Evolutionary conservation across 371 early-diverging fungal species (phyloP).

Genomic region (Circinella umbellata): DNA sequence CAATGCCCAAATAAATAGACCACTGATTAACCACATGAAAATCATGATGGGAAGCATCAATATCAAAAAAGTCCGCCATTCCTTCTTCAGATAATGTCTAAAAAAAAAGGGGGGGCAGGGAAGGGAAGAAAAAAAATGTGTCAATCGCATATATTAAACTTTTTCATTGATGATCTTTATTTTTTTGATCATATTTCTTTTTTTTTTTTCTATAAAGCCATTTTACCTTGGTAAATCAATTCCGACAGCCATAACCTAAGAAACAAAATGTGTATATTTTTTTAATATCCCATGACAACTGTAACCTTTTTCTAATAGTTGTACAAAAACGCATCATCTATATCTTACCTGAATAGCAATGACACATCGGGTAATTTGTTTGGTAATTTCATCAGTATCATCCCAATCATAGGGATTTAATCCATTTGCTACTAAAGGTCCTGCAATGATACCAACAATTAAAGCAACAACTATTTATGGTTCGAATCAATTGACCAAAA

Average conservation of each 20-base stretch:
- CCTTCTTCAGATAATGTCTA: slow-evolving; percentile 59
- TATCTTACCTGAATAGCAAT: slow-evolving; percentile 76
- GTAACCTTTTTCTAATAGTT: not conserved
- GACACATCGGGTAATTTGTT: slow-evolving; percentile 77
- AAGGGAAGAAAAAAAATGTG: not conserved
- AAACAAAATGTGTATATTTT: not conserved
- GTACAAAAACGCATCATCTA: too few relatives aligned
- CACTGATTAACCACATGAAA: slow-evolving; percentile 85
- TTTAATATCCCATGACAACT: too few relatives aligned
- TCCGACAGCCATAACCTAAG: slow-evolving; percentile 85
- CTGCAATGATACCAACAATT: slow-evolving; percentile 87
- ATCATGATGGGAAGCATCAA: slow-evolving; percentile 88
- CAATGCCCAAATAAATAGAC: slow-evolving; percentile 68
- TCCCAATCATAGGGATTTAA: slow-evolving; percentile 65
- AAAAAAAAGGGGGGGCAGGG: not conserved
- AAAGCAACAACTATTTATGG: slow-evolving; percentile 76
- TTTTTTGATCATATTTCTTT: too few relatives aligned
- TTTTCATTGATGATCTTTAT: too few relatives aligned
- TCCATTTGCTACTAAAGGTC: slow-evolving; percentile 70
- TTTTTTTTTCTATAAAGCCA: not conserved
- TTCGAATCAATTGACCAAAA: not conserved
- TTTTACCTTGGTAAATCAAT: slow-evolving; percentile 77
- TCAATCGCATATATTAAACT: slow-evolving; percentile 2
- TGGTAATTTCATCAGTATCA: slow-evolving; percentile 58
- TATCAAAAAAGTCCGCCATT: slow-evolving; percentile 73